Base-by-base conservation (phyloP, 805 yeast genomes). In the Saccharomyces paradoxus region DNA sequence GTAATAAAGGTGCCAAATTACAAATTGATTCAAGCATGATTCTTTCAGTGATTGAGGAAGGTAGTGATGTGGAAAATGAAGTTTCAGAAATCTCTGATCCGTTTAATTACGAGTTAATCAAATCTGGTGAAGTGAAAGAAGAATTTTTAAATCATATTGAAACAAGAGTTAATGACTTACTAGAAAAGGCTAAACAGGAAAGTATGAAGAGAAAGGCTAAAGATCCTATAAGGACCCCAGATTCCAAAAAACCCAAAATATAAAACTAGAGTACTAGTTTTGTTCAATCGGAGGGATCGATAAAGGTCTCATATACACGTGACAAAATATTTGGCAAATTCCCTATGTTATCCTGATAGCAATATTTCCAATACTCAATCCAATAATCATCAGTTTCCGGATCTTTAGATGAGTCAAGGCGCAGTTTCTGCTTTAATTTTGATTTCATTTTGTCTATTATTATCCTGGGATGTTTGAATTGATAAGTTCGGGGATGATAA, bases 1-100 rank as follows among this genome's bases (percentile, higher is more conserved):
- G 71, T 47, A 70, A 70, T 52, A 70, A 69, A 58, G 65, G 68
- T 12, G 69, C 58, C 32, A 61, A 64, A 41, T 54, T 70, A 26
- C 59, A 59, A 47, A 64, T 68, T 9, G 52, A 60, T 2, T 58
- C 62, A 7, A 55, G 56, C 4, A 70, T 63, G 17, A 62, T 65
- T 47, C 56, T 51, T 12, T 50, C 54, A n/a, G 50, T 69, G 13
- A 57, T 67, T 21, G 61, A 65, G 6, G 72, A 67, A 55, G 58
- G 60, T 9, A 49, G 47, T 10, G 48, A 24, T 3, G 48, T 17
- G 12, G 51, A 21, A 2, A 54, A 41, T 12, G 50, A 31, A 5
- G 52, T 37, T 9, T 17, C 44, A 8, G 27, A 55, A 12, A 47
- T 44, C 22, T 24, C 46, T 3, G 50, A 58, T 54, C 61, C 64